Percentiles rank a stretch among this genome's conserved stretches.
Evolutionary conservation across 2,329 filamentous ascomycete genomes (phyloP).

Genomic region (Stagonosporopsis rhizophila): DNA sequence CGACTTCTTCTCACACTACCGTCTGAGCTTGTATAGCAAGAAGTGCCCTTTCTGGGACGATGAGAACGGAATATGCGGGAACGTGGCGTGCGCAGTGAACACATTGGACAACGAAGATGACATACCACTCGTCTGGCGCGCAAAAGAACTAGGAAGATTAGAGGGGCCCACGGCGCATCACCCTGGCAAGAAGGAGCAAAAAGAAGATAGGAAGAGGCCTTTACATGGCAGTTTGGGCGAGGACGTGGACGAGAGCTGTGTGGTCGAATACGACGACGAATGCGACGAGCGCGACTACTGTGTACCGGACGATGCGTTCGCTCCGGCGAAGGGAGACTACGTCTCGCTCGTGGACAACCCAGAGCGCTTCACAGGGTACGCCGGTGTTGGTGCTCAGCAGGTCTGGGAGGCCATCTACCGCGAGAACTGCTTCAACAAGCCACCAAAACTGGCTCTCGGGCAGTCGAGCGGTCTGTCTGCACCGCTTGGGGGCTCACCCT

Average conservation of each 20-base stretch:
- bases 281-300: slow-evolving; percentile 98
- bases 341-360: slow-evolving; percentile 93
- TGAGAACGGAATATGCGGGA: slow-evolving; percentile 91
- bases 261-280: slow-evolving; percentile 96
- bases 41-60: slow-evolving; percentile 97
- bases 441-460: slow-evolving; percentile 31
- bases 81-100: slow-evolving; percentile 94
- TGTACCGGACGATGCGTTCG: slow-evolving; percentile 91
- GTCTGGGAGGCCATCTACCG: slow-evolving; percentile 97
- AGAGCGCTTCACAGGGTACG: slow-evolving; percentile 93
- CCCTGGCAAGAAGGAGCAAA: slow-evolving; percentile 76
- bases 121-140: slow-evolving; percentile 88
- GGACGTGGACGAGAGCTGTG: slow-evolving; percentile 90
- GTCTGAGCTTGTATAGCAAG: slow-evolving; percentile 92
- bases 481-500: slow-evolving; percentile 46
- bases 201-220: slow-evolving; percentile 73
- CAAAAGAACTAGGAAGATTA: slow-evolving; percentile 88
- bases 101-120: slow-evolving; percentile 95
- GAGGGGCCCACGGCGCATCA: slow-evolving; percentile 91
- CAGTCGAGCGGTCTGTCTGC: slow-evolving; percentile 45
- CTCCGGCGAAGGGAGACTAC: slow-evolving; percentile 88
- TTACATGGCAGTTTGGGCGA: slow-evolving; percentile 84
- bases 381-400: slow-evolving; percentile 81
- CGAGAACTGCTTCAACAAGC: slow-evolving; percentile 88
- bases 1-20: slow-evolving; percentile 98